Evolutionary conservation across 192 early-diverging fungal genomes (phyloP).

Genomic region (Linnemannia zychae): DNA sequence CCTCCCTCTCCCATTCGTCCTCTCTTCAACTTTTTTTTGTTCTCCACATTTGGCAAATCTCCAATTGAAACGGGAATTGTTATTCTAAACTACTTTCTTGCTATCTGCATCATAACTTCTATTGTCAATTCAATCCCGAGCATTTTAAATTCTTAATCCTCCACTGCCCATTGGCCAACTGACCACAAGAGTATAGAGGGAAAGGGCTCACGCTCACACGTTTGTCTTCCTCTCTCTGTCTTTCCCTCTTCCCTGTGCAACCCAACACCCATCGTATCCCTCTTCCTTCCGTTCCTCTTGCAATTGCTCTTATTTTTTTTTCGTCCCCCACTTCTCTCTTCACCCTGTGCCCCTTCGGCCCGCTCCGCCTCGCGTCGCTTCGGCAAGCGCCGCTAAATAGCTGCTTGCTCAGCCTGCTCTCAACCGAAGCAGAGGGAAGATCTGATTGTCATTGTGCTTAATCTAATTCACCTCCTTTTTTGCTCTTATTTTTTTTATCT

Average conservation of each 20-base stretch:
- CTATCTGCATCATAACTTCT: background rate
- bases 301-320: constrained; percentile 8
- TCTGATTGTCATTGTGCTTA: constrained; percentile 9
- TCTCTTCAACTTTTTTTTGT: constrained; percentile 11
- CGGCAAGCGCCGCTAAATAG: constrained; percentile 19
- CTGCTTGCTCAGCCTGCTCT: constrained; percentile 2
- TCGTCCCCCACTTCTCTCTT: background rate
- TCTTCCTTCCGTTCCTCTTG: background rate
- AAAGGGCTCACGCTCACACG: constrained; percentile 9
- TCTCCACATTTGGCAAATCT: background rate
- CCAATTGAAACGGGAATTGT: background rate
- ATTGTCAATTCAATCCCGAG: background rate
- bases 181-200: too few relatives aligned
- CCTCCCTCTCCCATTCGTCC: background rate
- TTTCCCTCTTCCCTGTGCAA: background rate
- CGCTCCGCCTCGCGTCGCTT: constrained; percentile 26
- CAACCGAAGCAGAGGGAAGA: background rate
- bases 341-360: constrained; percentile 5
- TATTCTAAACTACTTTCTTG: background rate
- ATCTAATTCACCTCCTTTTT: background rate
- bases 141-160: background rate
- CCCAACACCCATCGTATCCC: background rate
- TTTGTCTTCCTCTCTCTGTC: background rate
- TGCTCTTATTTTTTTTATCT: background rate
- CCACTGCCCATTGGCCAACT: background rate